Base-by-base conservation (phyloP, 805 yeast genomes). In the Candida ulmi region DNA sequence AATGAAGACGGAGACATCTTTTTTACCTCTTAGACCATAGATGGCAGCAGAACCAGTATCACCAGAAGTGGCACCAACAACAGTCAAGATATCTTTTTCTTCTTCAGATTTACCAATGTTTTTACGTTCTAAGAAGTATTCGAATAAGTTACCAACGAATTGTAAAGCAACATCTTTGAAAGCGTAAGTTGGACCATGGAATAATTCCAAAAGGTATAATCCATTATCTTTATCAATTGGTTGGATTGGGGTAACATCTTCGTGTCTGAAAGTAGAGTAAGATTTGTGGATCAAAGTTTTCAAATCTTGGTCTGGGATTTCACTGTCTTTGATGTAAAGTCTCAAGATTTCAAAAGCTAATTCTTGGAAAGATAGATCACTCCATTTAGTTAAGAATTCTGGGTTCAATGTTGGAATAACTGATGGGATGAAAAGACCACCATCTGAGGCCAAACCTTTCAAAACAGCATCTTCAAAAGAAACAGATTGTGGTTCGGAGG, bases 1-100 rank as follows among this genome's bases (percentile, higher is more conserved):
- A 48, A 93, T 93, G 65, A 93, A 93, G 17, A 93, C 99, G 24
- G 95, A 84, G n/a, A 93, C 96, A 62, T 93, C 98, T 65, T 88
- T 85, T 68, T 93, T 93, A 62, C 95, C 95, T 68, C 99, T 78
- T 51, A 93, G 75, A 39, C 99, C 99, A 66, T 93, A 93, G 51
- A 93, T 93, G 46, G 99, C 99, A 39, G 99, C 99, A 39, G 96
- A 85, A 44, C 99, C 99, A 35, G 99, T 93, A 58, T 93, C 99
- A 58, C 99, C 99, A 35, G 95, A 84, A 21, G 99, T 93, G 33
- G 99, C 99, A 57, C 99, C 99, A 42, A 93, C 96, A 49, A 93
- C 98, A 29, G 99, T 93, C 56, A 93, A 72, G 43, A 77, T 76
- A 52, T 88, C 93, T 60, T 91, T 75, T 50, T 74, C 72, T 43